Evolutionary conservation across 108 stramenopile species (phyloP).

Genomic region (Thalassiosira profunda): DNA sequence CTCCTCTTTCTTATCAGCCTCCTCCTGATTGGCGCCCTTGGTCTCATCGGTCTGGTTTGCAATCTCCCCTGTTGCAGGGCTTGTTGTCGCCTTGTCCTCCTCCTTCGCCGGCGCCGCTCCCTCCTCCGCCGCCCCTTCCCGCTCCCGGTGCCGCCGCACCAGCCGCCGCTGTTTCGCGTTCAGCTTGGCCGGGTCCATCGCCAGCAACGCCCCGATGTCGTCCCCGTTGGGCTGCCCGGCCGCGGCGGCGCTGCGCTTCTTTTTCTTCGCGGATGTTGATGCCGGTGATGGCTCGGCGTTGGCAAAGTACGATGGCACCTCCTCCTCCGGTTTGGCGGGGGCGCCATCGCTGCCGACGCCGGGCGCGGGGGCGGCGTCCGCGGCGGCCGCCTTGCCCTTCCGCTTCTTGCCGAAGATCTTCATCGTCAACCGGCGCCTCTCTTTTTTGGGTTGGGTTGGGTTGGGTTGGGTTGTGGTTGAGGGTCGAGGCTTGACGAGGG

Average conservation of each 20-base stretch:
- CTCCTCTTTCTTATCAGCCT: background rate
- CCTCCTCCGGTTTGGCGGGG: background rate
- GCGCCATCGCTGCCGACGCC: background rate
- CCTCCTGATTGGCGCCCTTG: background rate
- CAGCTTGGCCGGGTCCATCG: conserved; percentile 65
- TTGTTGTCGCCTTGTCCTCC: conserved; percentile 1
- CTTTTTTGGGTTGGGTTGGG: no score
- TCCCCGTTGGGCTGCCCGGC: conserved; percentile 53
- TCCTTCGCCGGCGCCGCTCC: background rate
- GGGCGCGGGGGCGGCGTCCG: background rate
- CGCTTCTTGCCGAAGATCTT: conserved; percentile 76
- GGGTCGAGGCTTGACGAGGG: no score
- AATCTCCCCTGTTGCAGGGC: background rate
- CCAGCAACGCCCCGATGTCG: conserved; percentile 60
- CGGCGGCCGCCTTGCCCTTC: conserved; percentile 24
- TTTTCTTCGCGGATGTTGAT: conserved; percentile 11
- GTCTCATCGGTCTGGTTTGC: background rate
- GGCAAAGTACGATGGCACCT: conserved; percentile 33
- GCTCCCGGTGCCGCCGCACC: conserved; percentile 70
- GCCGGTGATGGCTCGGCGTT: background rate
- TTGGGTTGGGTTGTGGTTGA: no score
- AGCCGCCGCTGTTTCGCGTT: conserved; percentile 85
- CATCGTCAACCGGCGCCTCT: conserved; percentile 35
- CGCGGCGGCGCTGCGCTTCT: background rate
- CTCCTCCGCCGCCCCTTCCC: conserved; percentile 7